Conservation (phyloP, 108 stramenopile genomes). For the Cyclotella baltica region DNA sequence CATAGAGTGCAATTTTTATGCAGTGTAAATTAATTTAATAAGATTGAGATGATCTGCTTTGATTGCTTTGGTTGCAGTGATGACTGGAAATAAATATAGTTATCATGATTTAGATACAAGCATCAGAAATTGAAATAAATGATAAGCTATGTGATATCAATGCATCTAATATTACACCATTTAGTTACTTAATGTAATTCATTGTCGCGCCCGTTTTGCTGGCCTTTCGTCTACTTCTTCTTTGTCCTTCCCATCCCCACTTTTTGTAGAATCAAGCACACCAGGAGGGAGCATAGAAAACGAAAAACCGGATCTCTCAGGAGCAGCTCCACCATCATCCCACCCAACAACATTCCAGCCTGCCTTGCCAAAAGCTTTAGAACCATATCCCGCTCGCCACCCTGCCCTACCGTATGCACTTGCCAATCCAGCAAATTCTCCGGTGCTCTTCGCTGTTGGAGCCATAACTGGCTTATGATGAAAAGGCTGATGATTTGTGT, state of each 20-base stretch:
- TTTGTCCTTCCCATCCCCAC: slow-evolving; percentile 6
- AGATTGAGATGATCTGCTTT: no score
- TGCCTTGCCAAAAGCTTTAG: slow-evolving; percentile 80
- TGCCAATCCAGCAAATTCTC: slow-evolving; percentile 86
- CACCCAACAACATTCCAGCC: slow-evolving; percentile 88
- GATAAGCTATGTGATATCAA: no score
- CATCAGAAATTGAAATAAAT: no score
- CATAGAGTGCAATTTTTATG: no score
- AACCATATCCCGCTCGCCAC: slow-evolving; percentile 90
- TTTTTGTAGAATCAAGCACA: slow-evolving; percentile 8
- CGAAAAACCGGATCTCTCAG: slow-evolving; percentile 80
- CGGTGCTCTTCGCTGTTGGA: slow-evolving; percentile 45
- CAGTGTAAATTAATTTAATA: no score
- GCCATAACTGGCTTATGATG: slow-evolving; percentile 77
- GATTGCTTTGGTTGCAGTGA: no score
- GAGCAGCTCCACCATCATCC: slow-evolving; percentile 76
- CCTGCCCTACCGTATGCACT: slow-evolving; percentile 83
- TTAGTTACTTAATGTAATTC: not conserved
- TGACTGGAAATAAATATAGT: no score
- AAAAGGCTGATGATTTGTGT: slow-evolving; percentile 25
- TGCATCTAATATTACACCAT: no score
- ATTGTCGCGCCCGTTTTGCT: slow-evolving; percentile 38
- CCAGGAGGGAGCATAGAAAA: slow-evolving; percentile 63
- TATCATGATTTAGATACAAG: no score
- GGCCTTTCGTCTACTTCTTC: slow-evolving; percentile 21